A percentile compares a stretch with the other conserved stretches of the same genome.
Evolutionary conservation across 2,329 filamentous ascomycete species (phyloP).

Genomic region (Colletotrichum plurivorum): DNA sequence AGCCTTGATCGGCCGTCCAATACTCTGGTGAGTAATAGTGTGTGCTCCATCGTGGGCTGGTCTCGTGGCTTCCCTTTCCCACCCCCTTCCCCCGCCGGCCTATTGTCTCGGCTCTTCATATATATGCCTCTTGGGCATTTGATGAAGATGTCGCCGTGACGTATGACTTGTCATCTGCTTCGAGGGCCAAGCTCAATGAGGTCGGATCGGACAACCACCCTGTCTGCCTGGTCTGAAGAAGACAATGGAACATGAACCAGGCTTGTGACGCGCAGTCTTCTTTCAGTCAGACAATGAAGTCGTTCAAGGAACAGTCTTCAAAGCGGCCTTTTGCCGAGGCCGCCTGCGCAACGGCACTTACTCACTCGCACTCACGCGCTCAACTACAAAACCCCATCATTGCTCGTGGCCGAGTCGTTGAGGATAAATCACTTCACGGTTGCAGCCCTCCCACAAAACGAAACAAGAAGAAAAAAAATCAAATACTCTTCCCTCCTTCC

Average conservation of each 20-base stretch:
- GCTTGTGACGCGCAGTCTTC: slow-evolving; percentile 30
- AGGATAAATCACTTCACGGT: background rate
- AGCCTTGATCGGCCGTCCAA: slow-evolving; percentile 35
- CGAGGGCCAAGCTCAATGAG: slow-evolving; percentile 21
- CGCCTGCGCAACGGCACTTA: slow-evolving; percentile 14
- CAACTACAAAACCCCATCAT: slow-evolving; percentile 24
- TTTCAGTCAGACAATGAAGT: slow-evolving; percentile 29
- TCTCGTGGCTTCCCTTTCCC: slow-evolving; percentile 30
- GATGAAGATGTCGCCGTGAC: slow-evolving; percentile 16
- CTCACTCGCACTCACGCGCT: slow-evolving; percentile 33
- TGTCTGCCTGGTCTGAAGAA: slow-evolving; percentile 15
- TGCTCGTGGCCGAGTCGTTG: slow-evolving; percentile 9
- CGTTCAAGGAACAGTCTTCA: slow-evolving; percentile 15
- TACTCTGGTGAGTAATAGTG: slow-evolving; percentile 26
- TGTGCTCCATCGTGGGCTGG: slow-evolving; percentile 15
- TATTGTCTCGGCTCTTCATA: slow-evolving; percentile 40
- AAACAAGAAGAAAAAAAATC: background rate
- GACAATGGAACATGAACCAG: slow-evolving; percentile 38
- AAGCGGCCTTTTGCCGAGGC: too few relatives aligned
- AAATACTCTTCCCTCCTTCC: background rate
- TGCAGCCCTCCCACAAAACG: background rate
- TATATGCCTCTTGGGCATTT: slow-evolving; percentile 19
- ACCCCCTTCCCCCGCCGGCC: slow-evolving; percentile 30
- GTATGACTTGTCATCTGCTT: slow-evolving; percentile 33
- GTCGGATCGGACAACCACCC: slow-evolving; percentile 20